Evolutionary conservation across 352 stramenopile species (phyloP).

Genomic region (Pseudoperonospora humuli): DNA sequence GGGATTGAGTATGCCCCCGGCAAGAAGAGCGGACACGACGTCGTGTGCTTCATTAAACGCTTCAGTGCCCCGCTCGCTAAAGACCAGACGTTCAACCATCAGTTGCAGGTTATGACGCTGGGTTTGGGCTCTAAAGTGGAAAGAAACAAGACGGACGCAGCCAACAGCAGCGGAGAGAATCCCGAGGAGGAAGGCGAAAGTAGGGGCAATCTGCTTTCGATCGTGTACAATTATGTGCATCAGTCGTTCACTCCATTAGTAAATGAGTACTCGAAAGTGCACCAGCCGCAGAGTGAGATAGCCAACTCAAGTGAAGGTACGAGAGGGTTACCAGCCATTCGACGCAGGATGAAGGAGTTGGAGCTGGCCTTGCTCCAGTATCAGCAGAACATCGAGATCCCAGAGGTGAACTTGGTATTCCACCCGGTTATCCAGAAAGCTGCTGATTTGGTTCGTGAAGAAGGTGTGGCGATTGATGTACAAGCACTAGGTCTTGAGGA

Average conservation of each 20-base stretch:
- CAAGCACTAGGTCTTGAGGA: conserved; percentile 75
- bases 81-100: conserved; percentile 66
- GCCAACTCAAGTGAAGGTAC: conserved; percentile 55
- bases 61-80: conserved; percentile 53
- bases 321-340: conserved; percentile 77
- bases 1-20: conserved; percentile 63
- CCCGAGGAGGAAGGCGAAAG: conserved; percentile 60
- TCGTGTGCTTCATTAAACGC: conserved; percentile 86
- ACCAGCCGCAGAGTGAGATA: conserved; percentile 64
- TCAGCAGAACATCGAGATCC: conserved; percentile 93
- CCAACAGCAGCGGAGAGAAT: conserved; percentile 38
- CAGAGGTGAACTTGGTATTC: conserved; percentile 86
- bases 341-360: conserved; percentile 89
- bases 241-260: conserved; percentile 83
- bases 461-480: conserved; percentile 71
- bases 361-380: conserved; percentile 91
- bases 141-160: conserved; percentile 14
- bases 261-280: conserved; percentile 80
- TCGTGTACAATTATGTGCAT: conserved; percentile 87
- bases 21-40: conserved; percentile 61
- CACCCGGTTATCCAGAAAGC: conserved; percentile 84
- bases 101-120: conserved; percentile 85
- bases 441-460: conserved; percentile 60
- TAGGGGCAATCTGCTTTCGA: conserved; percentile 60
- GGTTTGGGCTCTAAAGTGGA: conserved; percentile 44